Evolutionary conservation across 2,329 filamentous ascomycete species (phyloP), one percentile per base, ranked within the genome.

Genomic region (Rhynchosporium graminicola): DNA sequence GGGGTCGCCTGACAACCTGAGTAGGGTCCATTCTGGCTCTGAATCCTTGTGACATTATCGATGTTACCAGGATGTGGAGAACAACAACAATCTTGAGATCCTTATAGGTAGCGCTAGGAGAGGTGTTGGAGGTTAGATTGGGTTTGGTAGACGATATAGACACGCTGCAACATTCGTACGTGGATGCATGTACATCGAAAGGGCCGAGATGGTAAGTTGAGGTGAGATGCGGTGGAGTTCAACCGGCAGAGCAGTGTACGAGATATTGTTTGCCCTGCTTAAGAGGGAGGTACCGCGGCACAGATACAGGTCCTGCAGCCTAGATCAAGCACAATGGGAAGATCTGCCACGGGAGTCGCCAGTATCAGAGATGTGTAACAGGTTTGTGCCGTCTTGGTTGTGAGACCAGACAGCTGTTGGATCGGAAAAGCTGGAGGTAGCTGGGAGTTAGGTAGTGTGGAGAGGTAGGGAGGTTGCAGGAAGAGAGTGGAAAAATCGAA

Each of bases 1-100:
- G 31, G 26, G 31, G 15, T 38, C 31, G 50, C 38, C 50, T 52
- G 33, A 52, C n/a, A 9, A 52, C 50, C 33, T 36, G 50, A 9
- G 50, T 40, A 36, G 36, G 50, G n/a, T 52, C 50, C 29, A 40
- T 26, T 9, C n/a, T 33, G 9, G 50, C 15, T 52, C 50, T 40
- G 50, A 26, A 20, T 13, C 50, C 50, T 40, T 52, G 50, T 26
- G 33, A 38, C 50, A 52, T 52, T 9, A 13, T 52, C 31, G 50
- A 15, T 8, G 36, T 13, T 7, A 51, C 13, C 9, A n/a, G 31
- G 29, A 13, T 13, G 10, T 51, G 9, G 29, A 29, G 9, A 7
- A 13, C 2, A 7, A 6, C 5, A 15, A 20, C 9, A 31, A 3
- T 36, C 12, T 51, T 10, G 48, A 15, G 20, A 13, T 9, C 48